phyloP scores from a whole-genome alignment of 768 basidiomycete genomes.

The Chlorophyllum brunneum region DNA sequence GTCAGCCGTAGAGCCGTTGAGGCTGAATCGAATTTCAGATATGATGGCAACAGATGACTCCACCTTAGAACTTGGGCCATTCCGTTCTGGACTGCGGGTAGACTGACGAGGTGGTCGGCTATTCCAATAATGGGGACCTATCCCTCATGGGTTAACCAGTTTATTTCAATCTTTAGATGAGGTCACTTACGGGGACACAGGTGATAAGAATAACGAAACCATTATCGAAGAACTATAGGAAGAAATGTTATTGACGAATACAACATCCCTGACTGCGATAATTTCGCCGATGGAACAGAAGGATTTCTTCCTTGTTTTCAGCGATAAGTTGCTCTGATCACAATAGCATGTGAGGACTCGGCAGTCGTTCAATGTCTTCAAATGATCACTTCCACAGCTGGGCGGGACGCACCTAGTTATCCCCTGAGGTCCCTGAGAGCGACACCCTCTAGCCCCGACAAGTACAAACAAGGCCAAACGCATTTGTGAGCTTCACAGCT shows the following conservation, averaged over 20 bases:
- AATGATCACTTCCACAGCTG: no score
- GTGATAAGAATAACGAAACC: background rate
- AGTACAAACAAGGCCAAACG: background rate
- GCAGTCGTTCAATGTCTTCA: no score
- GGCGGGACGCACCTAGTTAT: no score
- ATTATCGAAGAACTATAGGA: background rate
- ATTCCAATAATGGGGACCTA: background rate
- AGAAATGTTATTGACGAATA: slow-evolving; percentile 1
- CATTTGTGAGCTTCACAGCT: background rate
- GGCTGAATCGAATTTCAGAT: no score
- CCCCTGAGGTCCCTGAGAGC: no score
- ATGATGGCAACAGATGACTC: no score
- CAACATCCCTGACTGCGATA: slow-evolving; percentile 1
- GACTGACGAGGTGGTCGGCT: background rate
- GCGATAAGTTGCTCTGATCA: no score
- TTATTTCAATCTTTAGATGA: background rate
- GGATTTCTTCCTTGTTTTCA: no score
- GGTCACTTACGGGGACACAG: background rate
- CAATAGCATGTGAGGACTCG: no score
- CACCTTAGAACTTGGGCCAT: no score
- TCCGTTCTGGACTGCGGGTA: background rate
- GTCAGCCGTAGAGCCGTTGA: no score
- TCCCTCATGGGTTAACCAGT: background rate
- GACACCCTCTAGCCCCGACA: background rate
- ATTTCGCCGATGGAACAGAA: background rate